A percentile compares a stretch with the other conserved stretches of the same genome.
These are phyloP conservation scores for Hypholoma sublateritium DNA, from an alignment of 768 basidiomycete species.

Conservation along the genomic window DNA sequence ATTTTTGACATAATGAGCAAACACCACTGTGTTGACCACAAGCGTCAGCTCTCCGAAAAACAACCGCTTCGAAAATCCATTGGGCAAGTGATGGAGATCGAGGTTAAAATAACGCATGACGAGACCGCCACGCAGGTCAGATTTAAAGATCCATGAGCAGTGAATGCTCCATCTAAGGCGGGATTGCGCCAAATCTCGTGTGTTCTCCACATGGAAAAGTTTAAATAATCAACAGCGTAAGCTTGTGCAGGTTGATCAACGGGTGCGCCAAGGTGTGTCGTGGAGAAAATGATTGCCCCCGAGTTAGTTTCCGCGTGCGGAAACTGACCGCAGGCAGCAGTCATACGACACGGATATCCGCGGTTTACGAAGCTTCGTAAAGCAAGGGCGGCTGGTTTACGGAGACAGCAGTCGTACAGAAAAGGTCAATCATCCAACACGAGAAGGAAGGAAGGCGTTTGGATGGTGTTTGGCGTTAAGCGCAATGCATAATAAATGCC, in stretches of 20 bases:
- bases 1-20: constrained; percentile 13
- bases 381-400: neutral
- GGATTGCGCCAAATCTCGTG: constrained; percentile 10
- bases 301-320: constrained; percentile 12
- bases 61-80: constrained; percentile 19
- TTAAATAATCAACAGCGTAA: constrained; percentile 13
- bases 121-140: constrained; percentile 19
- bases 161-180: neutral
- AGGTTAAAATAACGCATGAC: constrained; percentile 16
- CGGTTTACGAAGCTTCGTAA: too few relatives aligned
- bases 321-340: constrained; percentile 4
- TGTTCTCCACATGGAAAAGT: constrained; percentile 18
- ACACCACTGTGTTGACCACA: constrained; percentile 8
- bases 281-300: constrained; percentile 15
- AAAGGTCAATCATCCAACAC: constrained; percentile 19
- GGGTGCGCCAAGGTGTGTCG: constrained; percentile 17
- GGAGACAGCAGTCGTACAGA: constrained; percentile 9
- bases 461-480: constrained; percentile 9
- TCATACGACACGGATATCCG: neutral
- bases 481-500: constrained; percentile 11
- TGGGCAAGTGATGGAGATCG: constrained; percentile 15
- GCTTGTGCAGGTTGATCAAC: constrained; percentile 14
- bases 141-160: constrained; percentile 14
- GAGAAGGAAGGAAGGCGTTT: neutral
- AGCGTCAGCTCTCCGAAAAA: constrained; percentile 21